A percentile compares a stretch with the other conserved stretches of the same genome.
These are phyloP conservation scores for Anastatica hierochuntica DNA, from an alignment of 345 rosid species.

Conservation along the genomic window DNA sequence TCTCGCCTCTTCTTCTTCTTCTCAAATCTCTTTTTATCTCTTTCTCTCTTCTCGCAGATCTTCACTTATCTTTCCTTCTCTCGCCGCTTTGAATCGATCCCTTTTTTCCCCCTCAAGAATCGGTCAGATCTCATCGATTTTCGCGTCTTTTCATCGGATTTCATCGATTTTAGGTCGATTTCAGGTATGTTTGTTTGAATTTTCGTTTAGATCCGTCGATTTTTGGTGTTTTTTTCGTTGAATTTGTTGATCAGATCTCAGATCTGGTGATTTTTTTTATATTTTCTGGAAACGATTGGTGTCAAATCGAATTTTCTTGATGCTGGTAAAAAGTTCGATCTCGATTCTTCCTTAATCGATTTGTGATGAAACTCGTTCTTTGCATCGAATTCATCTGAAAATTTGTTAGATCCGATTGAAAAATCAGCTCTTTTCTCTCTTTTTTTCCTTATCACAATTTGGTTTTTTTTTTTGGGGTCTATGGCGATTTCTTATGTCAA, in stretches of 20 bases:
- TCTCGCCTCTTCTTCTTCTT: not conserved
- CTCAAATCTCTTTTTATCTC: not conserved
- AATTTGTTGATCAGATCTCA: not conserved
- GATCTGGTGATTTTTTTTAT: conserved; percentile 2
- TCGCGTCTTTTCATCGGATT: conserved; percentile 3
- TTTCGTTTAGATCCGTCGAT: conserved; percentile 2
- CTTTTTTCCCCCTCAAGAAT: not conserved
- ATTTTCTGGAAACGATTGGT: not conserved
- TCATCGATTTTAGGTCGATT: conserved; percentile 2
- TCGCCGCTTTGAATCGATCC: not conserved
- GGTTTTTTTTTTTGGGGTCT: not conserved
- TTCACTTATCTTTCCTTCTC: conserved; percentile 6
- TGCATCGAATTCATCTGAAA: not conserved
- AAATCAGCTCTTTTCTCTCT: not conserved
- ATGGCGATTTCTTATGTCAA: too few relatives aligned
- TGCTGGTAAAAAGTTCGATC: too few relatives aligned
- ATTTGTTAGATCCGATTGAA: not conserved
- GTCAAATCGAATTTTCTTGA: too few relatives aligned
- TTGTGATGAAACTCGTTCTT: not conserved
- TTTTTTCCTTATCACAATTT: not conserved
- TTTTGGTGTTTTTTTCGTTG: not conserved
- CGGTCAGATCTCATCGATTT: conserved; percentile 9
- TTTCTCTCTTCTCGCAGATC: conserved; percentile 8
- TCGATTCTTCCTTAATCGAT: too few relatives aligned
- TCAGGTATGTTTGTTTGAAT: conserved; percentile 1